These are phyloP conservation scores for Cladosporium sp. DNA, from an alignment of 2,329 filamentous ascomycete genomes.

Conservation along the genomic window DNA sequence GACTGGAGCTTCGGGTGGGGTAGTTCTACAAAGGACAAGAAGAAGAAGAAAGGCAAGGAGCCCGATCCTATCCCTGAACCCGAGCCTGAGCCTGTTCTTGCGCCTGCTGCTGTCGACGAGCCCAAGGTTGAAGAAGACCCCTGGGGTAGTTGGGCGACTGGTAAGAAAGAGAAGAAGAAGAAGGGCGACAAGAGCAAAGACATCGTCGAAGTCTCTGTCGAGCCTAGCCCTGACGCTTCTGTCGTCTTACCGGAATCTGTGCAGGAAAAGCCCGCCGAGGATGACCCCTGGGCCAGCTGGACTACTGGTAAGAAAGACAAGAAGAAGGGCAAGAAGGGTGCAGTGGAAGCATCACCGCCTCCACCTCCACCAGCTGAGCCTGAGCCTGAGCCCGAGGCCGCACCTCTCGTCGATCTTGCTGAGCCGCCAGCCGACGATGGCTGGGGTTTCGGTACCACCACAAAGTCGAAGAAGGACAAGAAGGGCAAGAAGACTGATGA, in stretches of 20 bases:
- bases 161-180: constrained; percentile 51
- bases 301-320: constrained; percentile 51
- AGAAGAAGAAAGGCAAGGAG: constrained; percentile 23
- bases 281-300: constrained; percentile 27
- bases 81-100: constrained; percentile 24
- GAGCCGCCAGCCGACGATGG: constrained; percentile 24
- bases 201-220: constrained; percentile 36
- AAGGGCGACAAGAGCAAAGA: constrained; percentile 32
- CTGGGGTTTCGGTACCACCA: constrained; percentile 26
- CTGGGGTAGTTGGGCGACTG: constrained; percentile 54
- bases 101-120: constrained; percentile 48
- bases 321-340: constrained; percentile 47
- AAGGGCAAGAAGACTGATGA: constrained; percentile 35
- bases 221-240: constrained; percentile 29
- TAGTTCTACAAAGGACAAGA: constrained; percentile 17
- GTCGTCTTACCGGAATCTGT: constrained; percentile 41
- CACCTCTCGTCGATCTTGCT: constrained; percentile 19
- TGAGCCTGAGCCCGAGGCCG: constrained; percentile 2
- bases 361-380: constrained; percentile 41
- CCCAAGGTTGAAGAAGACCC: constrained; percentile 42
- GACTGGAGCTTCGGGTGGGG: constrained; percentile 15
- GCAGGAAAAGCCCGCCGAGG: constrained; percentile 33
- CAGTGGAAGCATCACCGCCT: constrained; percentile 40
- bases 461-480: constrained; percentile 52
- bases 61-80: constrained; percentile 17